phyloP scores from a whole-genome alignment of 2,329 filamentous ascomycete species.

The Tolypocladium tundrense region DNA sequence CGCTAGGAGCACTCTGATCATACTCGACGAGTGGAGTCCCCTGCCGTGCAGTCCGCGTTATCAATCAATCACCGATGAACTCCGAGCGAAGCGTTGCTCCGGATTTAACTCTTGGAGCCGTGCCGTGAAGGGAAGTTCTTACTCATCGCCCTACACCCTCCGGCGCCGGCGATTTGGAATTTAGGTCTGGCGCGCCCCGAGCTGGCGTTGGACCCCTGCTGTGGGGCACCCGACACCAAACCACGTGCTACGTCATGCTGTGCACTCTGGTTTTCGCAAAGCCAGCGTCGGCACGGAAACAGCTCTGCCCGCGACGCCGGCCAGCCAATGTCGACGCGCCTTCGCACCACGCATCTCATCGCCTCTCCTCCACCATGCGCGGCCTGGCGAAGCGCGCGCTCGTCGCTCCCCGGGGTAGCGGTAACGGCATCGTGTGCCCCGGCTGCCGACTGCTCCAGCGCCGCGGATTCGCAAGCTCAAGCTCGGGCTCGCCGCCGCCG shows the following conservation, averaged over 20 bases:
- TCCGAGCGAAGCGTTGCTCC: background rate
- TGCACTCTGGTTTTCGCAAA: background rate
- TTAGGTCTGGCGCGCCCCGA: background rate
- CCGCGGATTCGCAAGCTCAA: slow-evolving; percentile 19
- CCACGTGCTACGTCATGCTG: background rate
- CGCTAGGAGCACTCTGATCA: too few relatives aligned
- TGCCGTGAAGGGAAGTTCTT: background rate
- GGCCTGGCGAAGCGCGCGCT: slow-evolving; percentile 11
- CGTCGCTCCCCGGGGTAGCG: slow-evolving; percentile 5
- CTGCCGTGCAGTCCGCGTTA: background rate
- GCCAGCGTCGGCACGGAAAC: background rate
- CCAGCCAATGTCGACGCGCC: background rate
- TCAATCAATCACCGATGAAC: background rate
- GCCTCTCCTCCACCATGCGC: slow-evolving; percentile 7
- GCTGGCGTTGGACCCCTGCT: background rate
- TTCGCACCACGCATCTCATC: background rate
- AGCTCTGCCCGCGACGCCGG: background rate
- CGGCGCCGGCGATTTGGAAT: background rate
- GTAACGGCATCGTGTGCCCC: slow-evolving; percentile 14
- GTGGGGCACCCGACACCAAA: background rate
- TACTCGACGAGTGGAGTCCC: too few relatives aligned
- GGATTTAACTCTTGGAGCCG: background rate
- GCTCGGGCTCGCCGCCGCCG: slow-evolving; percentile 11
- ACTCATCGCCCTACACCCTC: background rate
- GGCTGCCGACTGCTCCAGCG: slow-evolving; percentile 19